Conservation (phyloP, 306 rosid genomes). For the Acmispon strigosus region DNA sequence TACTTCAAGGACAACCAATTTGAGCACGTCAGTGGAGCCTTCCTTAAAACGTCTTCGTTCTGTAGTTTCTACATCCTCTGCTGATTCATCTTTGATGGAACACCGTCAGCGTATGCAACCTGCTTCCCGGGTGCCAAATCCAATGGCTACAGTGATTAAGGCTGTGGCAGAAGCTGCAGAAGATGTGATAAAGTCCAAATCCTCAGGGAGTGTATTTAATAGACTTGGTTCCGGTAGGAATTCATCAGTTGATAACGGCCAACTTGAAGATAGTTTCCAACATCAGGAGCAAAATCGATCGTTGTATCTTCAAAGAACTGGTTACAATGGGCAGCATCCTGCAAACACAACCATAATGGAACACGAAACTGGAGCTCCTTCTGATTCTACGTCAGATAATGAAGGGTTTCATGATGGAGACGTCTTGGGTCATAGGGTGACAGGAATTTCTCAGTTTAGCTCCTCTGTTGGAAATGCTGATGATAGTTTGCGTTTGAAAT, state of each 20-base stretch:
- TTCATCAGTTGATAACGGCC: constrained; percentile 30
- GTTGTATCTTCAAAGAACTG: constrained; percentile 30
- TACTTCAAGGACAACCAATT: constrained; percentile 46
- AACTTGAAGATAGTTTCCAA: constrained; percentile 37
- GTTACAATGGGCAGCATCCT: constrained; percentile 36
- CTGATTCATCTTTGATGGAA: constrained; percentile 46
- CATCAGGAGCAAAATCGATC: constrained; percentile 36
- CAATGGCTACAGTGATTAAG: constrained; percentile 78
- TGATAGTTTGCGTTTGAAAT: constrained; percentile 27
- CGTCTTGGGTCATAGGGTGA: constrained; percentile 26
- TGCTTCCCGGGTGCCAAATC: constrained; percentile 56
- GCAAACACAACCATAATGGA: constrained; percentile 35
- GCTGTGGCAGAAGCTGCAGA: constrained; percentile 95
- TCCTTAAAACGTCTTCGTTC: constrained; percentile 84
- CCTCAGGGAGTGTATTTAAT: constrained; percentile 83
- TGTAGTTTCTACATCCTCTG: constrained; percentile 64
- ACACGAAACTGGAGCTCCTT: constrained; percentile 49
- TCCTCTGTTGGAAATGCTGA: constrained; percentile 45
- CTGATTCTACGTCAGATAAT: constrained; percentile 59
- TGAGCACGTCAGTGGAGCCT: constrained; percentile 39
- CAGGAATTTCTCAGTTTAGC: constrained; percentile 48
- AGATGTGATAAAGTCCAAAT: constrained; percentile 64
- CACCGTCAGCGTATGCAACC: constrained; percentile 46
- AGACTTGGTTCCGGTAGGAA: constrained; percentile 64
- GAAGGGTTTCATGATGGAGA: constrained; percentile 55